Evolutionary conservation across 129 eudicot genomes (phyloP).

Genomic region (Flaveria bidentis): DNA sequence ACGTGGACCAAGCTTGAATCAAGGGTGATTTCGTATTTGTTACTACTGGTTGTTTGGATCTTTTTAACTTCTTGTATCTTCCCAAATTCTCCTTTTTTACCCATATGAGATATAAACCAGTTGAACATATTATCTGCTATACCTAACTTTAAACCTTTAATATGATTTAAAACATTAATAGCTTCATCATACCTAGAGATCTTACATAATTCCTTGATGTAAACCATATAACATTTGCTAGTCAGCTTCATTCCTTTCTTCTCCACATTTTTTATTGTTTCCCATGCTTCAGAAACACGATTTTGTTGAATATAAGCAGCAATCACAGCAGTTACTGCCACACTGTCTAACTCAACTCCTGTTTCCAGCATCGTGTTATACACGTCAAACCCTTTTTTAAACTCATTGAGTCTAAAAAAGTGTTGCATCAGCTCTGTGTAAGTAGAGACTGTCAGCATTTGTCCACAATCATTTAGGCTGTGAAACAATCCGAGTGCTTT

Average conservation of each 20-base stretch:
- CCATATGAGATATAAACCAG: conserved; percentile 44
- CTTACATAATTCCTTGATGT: conserved; percentile 72
- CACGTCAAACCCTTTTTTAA: conserved; percentile 58
- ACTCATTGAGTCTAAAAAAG: conserved; percentile 49
- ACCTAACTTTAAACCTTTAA: conserved; percentile 42
- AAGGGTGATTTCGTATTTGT: conserved; percentile 7
- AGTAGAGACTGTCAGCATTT: conserved; percentile 41
- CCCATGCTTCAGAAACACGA: conserved; percentile 62
- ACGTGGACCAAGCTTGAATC: not conserved
- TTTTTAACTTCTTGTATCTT: conserved; percentile 37
- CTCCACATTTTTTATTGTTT: conserved; percentile 55
- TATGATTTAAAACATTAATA: conserved; percentile 52
- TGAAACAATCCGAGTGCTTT: conserved; percentile 55
- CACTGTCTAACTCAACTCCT: conserved; percentile 58
- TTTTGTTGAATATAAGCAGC: conserved; percentile 65
- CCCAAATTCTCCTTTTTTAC: conserved; percentile 47
- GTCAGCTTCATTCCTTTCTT: conserved; percentile 59
- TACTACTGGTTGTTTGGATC: conserved; percentile 33
- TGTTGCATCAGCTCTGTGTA: conserved; percentile 79
- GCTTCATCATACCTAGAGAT: conserved; percentile 57
- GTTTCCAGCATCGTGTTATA: conserved; percentile 56
- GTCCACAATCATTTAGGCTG: conserved; percentile 51
- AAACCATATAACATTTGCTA: conserved; percentile 50
- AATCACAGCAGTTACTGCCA: conserved; percentile 63
- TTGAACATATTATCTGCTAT: conserved; percentile 44